Base-by-base conservation (phyloP, 768 basidiomycete species). In the Hysterangium stoloniferum region DNA sequence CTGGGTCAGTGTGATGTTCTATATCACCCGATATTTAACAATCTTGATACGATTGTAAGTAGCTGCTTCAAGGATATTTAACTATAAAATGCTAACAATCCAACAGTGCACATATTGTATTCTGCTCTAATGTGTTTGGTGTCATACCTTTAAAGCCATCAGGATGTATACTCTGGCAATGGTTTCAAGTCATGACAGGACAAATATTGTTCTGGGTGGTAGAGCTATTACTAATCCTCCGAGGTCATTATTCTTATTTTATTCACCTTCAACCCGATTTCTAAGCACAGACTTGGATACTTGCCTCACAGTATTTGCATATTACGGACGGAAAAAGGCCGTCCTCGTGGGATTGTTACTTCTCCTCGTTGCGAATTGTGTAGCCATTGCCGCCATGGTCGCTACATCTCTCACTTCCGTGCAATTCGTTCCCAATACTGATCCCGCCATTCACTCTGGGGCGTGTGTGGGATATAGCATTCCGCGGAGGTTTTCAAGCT, bases 201-300 rank as follows among this genome's bases (percentile, higher is more conserved):
- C 37, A 38, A 38, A 38, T 38, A 2, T 38, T 38, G 37, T 38
- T 38, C 36, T 37, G n/a, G 36, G 36, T n/a, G n/a, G 36, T 37
- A 17, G 37, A 38, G 37, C 17, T 38, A 38, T 15, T 38, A 38
- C 37, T 38, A 17, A n/a, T 38, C 37, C 19, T 24, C 8, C 37
- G 37, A 38, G 37, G 37, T n/a, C 37, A 15, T 38, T 36, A 15
- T 19, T 6, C 34, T 36, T 3, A 24, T 13, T n/a, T 24, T 8
- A 38, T 38, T 2, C 8, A 38, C 37, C 24, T 24, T 13, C 37
- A 9, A 6, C 24, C 8, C 12, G 24, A 38, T n/a, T 17, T 9
- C 37, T 38, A 8, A 38, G 19, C 37, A n/a, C n/a, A n/a, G n/a
- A n/a, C n/a, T n/a, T n/a, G n/a, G n/a, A n/a, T n/a, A 19, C 11